Base-by-base conservation (phyloP, 768 basidiomycete species). In the Mycena crocata region DNA sequence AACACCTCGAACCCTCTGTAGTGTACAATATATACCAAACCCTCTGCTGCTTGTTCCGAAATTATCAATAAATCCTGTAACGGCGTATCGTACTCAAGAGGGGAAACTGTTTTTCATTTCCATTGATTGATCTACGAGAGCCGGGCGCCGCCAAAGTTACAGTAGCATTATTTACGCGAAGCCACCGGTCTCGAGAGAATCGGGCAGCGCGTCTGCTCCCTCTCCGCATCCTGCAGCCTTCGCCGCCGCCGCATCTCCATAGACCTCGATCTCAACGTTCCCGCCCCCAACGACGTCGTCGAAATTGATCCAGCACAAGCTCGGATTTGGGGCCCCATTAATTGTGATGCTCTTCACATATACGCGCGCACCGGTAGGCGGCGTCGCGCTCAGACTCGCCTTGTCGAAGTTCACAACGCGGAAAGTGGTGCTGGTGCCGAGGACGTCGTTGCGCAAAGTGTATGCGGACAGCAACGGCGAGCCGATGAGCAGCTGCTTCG, bases 391-490 rank as follows among this genome's bases (percentile, higher is more conserved):
- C 17, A 86, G 71, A 9, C 80, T 77, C 12, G 73, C 55, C 21
- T 68, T 63, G 68, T 87, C 85, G 59, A 86, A 87, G 39, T 77
- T 77, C 21, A 67, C 57, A 1, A 85, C 85, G n/a, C 72, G 77
- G 71, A 86, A 80, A 0, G 69, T 76, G 0, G 86, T 86, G 21
- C 69, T 64, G 1, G 83, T 84, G 55, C 74, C 77, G 65, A 82
- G 71, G 23, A 82, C 57, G 54, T 75, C 71, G 68, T 85, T 85
- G 45, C 69, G 72, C 35, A 87, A 67, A 2, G 80, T 82, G 72
- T 79, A 85, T 3, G 80, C 77, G 12, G 84, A 86, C 12, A 87
- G 72, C 65, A 86, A 78, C 15, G 86, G 85, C 5, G 83, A 81
- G 10, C 82, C 82, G 59, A 87, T 77, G 50, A 87, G 80, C 15